Evolutionary conservation across 106 monocot genomes (phyloP).

Genomic region (Cymbidium sinense): DNA sequence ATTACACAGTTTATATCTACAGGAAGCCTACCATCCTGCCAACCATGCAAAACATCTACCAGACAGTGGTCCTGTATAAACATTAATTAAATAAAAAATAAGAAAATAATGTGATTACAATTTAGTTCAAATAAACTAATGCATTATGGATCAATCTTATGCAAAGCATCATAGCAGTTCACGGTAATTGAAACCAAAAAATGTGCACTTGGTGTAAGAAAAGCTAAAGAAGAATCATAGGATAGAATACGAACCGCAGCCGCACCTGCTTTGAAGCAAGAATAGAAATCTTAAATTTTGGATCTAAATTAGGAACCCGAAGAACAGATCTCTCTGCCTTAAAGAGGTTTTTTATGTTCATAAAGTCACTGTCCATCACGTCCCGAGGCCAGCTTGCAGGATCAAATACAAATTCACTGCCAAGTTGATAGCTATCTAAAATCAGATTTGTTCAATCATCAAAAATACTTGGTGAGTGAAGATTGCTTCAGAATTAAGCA

Average conservation of each 20-base stretch:
- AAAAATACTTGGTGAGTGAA: not conserved
- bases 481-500: no score
- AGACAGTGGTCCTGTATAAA: slow-evolving; percentile 76
- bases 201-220: not conserved
- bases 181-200: not conserved
- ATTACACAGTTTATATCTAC: slow-evolving; percentile 86
- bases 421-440: slow-evolving; percentile 21
- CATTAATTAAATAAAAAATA: not conserved
- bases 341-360: slow-evolving; percentile 52
- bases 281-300: slow-evolving; percentile 83
- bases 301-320: slow-evolving; percentile 77
- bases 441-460: not conserved
- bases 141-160: no score
- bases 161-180: no score
- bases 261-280: slow-evolving; percentile 90
- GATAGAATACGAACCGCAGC: slow-evolving; percentile 9
- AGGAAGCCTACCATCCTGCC: slow-evolving; percentile 94
- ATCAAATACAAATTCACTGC: slow-evolving; percentile 91
- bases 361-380: slow-evolving; percentile 58
- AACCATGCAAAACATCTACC: slow-evolving; percentile 74
- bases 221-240: not conserved
- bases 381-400: slow-evolving; percentile 58
- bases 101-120: no score
- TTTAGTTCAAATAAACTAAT: no score
- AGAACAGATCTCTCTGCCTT: slow-evolving; percentile 70